Conservation (phyloP, 2,329 filamentous ascomycete species). For the Madurella mycetomatis region DNA sequence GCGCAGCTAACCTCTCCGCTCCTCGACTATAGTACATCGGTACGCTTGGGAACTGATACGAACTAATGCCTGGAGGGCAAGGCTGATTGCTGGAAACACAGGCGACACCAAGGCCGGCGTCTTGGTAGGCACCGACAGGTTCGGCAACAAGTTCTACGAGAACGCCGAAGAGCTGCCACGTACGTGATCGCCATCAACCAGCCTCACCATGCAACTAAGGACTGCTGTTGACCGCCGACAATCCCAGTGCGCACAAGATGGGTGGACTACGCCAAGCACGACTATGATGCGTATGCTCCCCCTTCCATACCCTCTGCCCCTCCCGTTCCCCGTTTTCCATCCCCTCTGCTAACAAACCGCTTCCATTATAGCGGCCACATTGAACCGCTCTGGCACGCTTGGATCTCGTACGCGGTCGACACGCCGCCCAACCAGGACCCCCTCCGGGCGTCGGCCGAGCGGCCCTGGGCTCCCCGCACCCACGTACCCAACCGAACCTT, state of each 20-base stretch:
- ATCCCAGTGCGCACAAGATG: conserved; percentile 81
- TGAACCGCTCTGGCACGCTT: conserved; percentile 96
- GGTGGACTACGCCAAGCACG: conserved; percentile 91
- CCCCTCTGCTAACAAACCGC: neutral
- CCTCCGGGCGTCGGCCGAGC: conserved; percentile 50
- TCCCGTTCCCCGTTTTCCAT: conserved; percentile 17
- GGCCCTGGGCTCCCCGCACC: conserved; percentile 71
- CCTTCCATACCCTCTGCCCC: neutral
- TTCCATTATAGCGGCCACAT: conserved; percentile 61
- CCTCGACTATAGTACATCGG: conserved; percentile 49
- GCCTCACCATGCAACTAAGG: neutral
- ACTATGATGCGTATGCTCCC: conserved; percentile 65
- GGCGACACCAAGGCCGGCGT: conserved; percentile 95
- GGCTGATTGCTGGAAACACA: conserved; percentile 33
- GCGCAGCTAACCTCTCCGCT: conserved; percentile 22
- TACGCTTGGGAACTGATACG: conserved; percentile 28
- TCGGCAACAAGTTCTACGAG: conserved; percentile 97
- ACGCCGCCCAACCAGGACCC: conserved; percentile 76
- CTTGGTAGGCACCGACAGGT: conserved; percentile 79
- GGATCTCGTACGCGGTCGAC: conserved; percentile 93
- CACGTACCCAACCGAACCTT: conserved; percentile 71
- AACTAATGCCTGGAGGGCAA: no score
- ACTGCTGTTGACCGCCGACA: neutral
- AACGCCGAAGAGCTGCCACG: conserved; percentile 92
- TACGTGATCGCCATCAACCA: conserved; percentile 42